Conservation (phyloP, 108 stramenopile species). For the Discostella stelligeroides region DNA sequence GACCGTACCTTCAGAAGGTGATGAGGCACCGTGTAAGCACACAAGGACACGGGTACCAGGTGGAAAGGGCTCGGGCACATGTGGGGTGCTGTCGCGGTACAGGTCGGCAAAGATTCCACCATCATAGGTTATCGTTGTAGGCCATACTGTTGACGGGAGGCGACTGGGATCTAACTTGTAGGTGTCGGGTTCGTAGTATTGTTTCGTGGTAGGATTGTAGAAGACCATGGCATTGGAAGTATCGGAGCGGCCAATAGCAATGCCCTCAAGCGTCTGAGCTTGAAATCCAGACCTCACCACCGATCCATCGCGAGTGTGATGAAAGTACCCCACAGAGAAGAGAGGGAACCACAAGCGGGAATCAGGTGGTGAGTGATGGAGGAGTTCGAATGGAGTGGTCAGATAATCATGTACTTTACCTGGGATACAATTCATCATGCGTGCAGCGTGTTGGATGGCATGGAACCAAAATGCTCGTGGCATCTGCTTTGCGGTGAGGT, state of each 20-base stretch:
- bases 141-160: too few species aligned
- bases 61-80: too few species aligned
- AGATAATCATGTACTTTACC: conserved; percentile 13
- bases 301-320: neutral
- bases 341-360: conserved; percentile 22
- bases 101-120: too few species aligned
- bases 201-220: too few species aligned
- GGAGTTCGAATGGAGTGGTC: conserved; percentile 23
- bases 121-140: too few species aligned
- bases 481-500: conserved; percentile 32
- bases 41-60: too few species aligned
- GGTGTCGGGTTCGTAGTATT: too few species aligned
- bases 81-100: too few species aligned
- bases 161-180: too few species aligned
- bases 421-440: conserved; percentile 29
- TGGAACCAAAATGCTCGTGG: conserved; percentile 27
- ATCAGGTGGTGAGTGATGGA: conserved; percentile 22
- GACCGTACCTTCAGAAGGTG: too few species aligned
- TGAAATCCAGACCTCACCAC: neutral
- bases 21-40: too few species aligned
- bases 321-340: conserved; percentile 26
- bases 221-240: conserved; percentile 19
- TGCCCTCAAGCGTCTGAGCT: conserved; percentile 22
- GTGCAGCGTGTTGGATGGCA: conserved; percentile 10
- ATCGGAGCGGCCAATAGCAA: conserved; percentile 19